Evolutionary conservation across 192 early-diverging fungal genomes (phyloP).

Genomic region (Glomus cerebriforme): DNA sequence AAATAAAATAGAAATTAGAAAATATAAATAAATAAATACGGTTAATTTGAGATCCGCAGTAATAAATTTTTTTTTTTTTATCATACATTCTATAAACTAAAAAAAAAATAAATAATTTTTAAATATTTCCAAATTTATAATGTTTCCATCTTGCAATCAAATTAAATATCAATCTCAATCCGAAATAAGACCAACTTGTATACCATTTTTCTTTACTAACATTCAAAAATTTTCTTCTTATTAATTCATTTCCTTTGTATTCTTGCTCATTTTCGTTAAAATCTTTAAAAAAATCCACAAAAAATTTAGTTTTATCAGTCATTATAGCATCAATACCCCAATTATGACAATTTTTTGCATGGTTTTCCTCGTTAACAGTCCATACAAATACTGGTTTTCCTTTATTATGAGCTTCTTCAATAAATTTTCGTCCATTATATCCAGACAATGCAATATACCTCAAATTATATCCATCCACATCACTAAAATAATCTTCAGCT

Average conservation of each 20-base stretch:
- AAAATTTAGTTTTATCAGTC: slow-evolving; percentile 45
- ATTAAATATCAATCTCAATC: too few relatives aligned
- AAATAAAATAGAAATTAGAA: too few relatives aligned
- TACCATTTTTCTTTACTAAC: not conserved
- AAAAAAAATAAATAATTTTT: too few relatives aligned
- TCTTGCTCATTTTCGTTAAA: not conserved
- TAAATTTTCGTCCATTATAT: slow-evolving; percentile 45
- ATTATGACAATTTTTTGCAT: slow-evolving; percentile 44
- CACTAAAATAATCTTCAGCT: slow-evolving; percentile 44
- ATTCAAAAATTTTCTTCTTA: not conserved
- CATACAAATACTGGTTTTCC: slow-evolving; percentile 52
- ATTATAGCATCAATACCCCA: slow-evolving; percentile 55
- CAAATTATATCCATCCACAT: slow-evolving; percentile 48
- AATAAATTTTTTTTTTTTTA: too few relatives aligned
- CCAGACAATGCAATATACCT: slow-evolving; percentile 44
- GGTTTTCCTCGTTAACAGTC: slow-evolving; percentile 50
- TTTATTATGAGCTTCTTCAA: slow-evolving; percentile 50
- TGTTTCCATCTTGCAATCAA: too few relatives aligned
- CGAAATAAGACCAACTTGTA: too few relatives aligned
- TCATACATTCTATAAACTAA: too few relatives aligned
- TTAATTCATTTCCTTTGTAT: not conserved
- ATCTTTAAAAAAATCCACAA: not conserved
- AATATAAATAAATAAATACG: too few relatives aligned
- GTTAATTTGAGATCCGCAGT: too few relatives aligned
- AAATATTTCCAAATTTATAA: too few relatives aligned